phyloP scores from a whole-genome alignment of 2,329 filamentous ascomycete species.

The Penicillium sp. region DNA sequence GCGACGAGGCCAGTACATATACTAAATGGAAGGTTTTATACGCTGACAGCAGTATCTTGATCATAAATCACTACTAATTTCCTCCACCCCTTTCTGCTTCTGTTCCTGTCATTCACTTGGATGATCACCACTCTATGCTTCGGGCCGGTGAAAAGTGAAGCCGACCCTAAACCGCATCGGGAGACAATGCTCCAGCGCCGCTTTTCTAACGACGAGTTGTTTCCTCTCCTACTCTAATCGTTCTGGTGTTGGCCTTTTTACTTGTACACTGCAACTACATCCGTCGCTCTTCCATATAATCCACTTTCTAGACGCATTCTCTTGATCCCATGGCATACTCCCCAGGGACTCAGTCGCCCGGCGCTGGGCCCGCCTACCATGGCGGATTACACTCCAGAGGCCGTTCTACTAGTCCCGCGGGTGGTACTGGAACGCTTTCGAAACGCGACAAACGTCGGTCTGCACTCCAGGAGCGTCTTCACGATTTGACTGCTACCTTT shows the following conservation, averaged over 20 bases:
- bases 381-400: slow-evolving; percentile 11
- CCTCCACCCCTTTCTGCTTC: no score
- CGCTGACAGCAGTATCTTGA: neutral
- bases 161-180: slow-evolving; percentile 22
- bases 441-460: slow-evolving; percentile 91
- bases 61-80: no score
- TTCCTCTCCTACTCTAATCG: slow-evolving; percentile 2
- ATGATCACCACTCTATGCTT: slow-evolving; percentile 5
- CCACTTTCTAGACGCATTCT: neutral
- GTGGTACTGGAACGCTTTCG: slow-evolving; percentile 52
- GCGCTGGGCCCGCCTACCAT: slow-evolving; percentile 15
- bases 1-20: no score
- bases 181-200: slow-evolving; percentile 17
- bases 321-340: slow-evolving; percentile 21
- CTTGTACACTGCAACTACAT: neutral
- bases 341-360: slow-evolving; percentile 19
- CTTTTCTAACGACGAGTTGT: slow-evolving; percentile 15
- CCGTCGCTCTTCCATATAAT: neutral
- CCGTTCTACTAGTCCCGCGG: slow-evolving; percentile 32
- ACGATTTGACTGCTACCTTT: slow-evolving; percentile 73
- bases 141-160: slow-evolving; percentile 17
- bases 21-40: neutral
- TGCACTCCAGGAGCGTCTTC: slow-evolving; percentile 74
- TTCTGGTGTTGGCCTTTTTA: neutral
- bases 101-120: neutral